Evolutionary conservation across 2,329 filamentous ascomycete species (phyloP).

Genomic region (Diaporthe citrichinensis): DNA sequence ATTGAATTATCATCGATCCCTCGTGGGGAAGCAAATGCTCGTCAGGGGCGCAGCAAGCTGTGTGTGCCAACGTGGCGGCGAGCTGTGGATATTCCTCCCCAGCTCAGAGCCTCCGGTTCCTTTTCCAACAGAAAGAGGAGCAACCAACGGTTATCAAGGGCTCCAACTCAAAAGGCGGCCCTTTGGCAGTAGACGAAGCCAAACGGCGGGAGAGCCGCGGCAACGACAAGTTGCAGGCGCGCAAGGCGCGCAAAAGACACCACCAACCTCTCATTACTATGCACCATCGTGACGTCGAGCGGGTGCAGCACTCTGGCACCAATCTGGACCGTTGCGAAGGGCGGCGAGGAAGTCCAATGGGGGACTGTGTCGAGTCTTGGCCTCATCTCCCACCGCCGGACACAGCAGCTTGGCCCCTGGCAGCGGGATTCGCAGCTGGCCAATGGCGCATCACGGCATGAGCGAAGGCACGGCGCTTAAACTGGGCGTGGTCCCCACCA

Average conservation of each 20-base stretch:
- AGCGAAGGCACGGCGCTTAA: slow-evolving; percentile 22
- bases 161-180: neutral
- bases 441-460: slow-evolving; percentile 36
- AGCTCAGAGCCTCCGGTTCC: neutral
- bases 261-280: neutral
- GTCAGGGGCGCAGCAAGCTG: slow-evolving; percentile 29
- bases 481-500: neutral
- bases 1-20: slow-evolving; percentile 29
- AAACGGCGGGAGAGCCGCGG: neutral
- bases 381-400: slow-evolving; percentile 5
- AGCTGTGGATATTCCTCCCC: neutral
- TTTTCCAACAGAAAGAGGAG: neutral
- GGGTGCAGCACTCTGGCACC: neutral
- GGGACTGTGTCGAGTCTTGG: neutral
- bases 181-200: neutral
- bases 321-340: neutral
- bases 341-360: neutral
- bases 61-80: slow-evolving; percentile 1
- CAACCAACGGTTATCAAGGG: neutral
- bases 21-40: slow-evolving; percentile 21
- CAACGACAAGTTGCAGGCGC: neutral
- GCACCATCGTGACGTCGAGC: neutral
- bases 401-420: slow-evolving; percentile 29
- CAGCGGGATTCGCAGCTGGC: slow-evolving; percentile 15
- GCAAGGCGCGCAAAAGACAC: neutral